A percentile compares a stretch with the other conserved stretches of the same genome.
Conservation (phyloP, 768 basidiomycete species). For the Holtermanniella nyarrowii region DNA sequence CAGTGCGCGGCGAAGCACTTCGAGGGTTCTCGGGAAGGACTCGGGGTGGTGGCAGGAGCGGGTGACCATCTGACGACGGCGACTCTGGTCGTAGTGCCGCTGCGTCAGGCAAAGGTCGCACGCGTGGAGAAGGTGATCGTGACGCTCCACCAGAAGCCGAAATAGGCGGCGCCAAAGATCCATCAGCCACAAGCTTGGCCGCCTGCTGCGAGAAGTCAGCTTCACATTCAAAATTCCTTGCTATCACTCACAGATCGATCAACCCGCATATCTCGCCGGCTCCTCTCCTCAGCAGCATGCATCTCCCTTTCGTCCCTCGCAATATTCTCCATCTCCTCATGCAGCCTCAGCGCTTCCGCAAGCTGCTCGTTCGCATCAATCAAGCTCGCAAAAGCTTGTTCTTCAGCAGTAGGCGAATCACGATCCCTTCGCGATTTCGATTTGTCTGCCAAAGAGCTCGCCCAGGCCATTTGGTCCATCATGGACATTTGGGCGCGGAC, state of each 20-base stretch:
- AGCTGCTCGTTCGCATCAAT: constrained; percentile 66
- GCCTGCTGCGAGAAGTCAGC: not conserved
- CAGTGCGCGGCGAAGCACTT: constrained; percentile 18
- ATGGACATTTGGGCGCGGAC: constrained; percentile 73
- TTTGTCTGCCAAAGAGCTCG: constrained; percentile 36
- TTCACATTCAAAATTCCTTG: not conserved
- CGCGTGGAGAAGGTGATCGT: constrained; percentile 19
- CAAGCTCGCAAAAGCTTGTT: constrained; percentile 61
- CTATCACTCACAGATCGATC: constrained; percentile 52
- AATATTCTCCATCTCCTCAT: constrained; percentile 66
- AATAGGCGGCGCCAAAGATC: constrained; percentile 39
- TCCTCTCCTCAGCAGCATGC: constrained; percentile 57
- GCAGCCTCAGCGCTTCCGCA: constrained; percentile 56
- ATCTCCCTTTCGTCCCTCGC: constrained; percentile 50
- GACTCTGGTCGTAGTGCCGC: constrained; percentile 49
- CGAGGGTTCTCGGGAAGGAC: constrained; percentile 9
- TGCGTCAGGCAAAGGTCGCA: not conserved
- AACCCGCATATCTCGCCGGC: constrained; percentile 57
- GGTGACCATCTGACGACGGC: constrained; percentile 54
- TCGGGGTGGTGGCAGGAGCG: constrained; percentile 16
- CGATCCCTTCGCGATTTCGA: constrained; percentile 27
- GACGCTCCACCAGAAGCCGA: constrained; percentile 40
- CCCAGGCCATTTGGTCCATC: constrained; percentile 82
- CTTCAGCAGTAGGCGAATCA: constrained; percentile 52
- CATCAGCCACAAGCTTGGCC: not conserved